A percentile compares a stretch with the other conserved stretches of the same genome.
Conservation (phyloP, 306 rosid genomes). For the Cucurbita argyrosperma region DNA sequence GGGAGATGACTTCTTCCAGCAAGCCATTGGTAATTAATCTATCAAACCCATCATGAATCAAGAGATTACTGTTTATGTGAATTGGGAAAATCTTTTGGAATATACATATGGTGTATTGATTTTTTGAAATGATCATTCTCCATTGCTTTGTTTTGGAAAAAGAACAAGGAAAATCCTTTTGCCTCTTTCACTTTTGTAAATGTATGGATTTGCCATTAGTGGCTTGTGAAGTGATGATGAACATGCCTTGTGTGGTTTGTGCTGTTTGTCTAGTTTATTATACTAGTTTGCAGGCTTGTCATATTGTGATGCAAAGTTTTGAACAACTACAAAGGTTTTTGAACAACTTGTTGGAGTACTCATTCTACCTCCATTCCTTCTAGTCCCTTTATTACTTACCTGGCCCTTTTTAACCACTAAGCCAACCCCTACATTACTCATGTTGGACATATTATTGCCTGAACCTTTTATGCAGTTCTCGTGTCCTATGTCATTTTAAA, state of each 20-base stretch:
- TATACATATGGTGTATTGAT: not conserved
- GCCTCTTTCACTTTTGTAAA: not conserved
- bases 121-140: not conserved
- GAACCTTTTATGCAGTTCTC: too few relatives aligned
- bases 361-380: too few relatives aligned
- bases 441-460: too few relatives aligned
- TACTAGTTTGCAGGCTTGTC: not conserved
- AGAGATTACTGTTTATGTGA: not conserved
- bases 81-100: not conserved
- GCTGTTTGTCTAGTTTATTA: not conserved
- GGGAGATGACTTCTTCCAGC: not conserved
- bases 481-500: too few relatives aligned
- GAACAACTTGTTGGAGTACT: too few relatives aligned
- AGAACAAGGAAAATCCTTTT: not conserved
- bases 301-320: too few relatives aligned
- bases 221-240: not conserved
- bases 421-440: not conserved
- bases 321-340: not conserved
- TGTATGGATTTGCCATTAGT: not conserved
- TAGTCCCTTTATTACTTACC: not conserved
- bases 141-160: not conserved
- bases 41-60: not conserved
- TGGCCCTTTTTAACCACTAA: not conserved
- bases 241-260: not conserved
- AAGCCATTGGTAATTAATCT: not conserved